A percentile compares a stretch with the other conserved stretches of the same genome.
Conservation (phyloP, 2,329 filamentous ascomycete genomes). For the Elsinoe fawcettii region DNA sequence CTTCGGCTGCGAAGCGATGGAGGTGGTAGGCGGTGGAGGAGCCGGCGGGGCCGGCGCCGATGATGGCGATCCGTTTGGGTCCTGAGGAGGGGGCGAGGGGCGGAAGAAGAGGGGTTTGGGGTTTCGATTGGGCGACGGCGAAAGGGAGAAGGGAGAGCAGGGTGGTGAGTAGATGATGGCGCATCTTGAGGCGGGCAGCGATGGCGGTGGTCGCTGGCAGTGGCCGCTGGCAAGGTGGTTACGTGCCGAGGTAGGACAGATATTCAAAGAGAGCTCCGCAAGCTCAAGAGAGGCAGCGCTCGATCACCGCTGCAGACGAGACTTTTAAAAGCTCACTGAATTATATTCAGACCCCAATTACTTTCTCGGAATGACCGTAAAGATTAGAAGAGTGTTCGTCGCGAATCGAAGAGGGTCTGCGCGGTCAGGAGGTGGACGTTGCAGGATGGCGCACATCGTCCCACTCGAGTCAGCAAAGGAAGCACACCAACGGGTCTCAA, state of each 20-base stretch:
- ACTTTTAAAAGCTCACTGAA: too few relatives aligned
- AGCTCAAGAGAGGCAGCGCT: too few relatives aligned
- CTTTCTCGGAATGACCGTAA: too few relatives aligned
- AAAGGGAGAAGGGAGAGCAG: not conserved
- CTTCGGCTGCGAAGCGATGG: conserved; percentile 57
- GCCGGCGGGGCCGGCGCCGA: conserved; percentile 83
- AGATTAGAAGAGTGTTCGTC: too few relatives aligned
- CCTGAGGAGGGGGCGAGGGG: not conserved
- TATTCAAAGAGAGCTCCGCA: not conserved
- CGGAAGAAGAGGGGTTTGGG: not conserved
- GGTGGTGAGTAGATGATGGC: too few relatives aligned
- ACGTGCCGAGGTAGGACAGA: not conserved
- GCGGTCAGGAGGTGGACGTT: not conserved
- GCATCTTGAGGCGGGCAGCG: too few relatives aligned
- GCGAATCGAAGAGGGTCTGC: too few relatives aligned
- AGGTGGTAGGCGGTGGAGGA: conserved; percentile 82
- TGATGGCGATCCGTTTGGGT: conserved; percentile 13
- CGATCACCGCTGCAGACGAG: too few relatives aligned
- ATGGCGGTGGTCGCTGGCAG: too few relatives aligned
- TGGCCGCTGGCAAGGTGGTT: too few relatives aligned
- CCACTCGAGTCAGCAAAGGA: not conserved
- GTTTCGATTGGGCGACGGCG: not conserved
- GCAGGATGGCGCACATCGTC: not conserved
- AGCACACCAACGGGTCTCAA: not conserved
- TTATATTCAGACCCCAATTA: too few relatives aligned